These are phyloP conservation scores for Nasturtium officinale DNA, from an alignment of 345 rosid genomes.

Conservation along the genomic window DNA sequence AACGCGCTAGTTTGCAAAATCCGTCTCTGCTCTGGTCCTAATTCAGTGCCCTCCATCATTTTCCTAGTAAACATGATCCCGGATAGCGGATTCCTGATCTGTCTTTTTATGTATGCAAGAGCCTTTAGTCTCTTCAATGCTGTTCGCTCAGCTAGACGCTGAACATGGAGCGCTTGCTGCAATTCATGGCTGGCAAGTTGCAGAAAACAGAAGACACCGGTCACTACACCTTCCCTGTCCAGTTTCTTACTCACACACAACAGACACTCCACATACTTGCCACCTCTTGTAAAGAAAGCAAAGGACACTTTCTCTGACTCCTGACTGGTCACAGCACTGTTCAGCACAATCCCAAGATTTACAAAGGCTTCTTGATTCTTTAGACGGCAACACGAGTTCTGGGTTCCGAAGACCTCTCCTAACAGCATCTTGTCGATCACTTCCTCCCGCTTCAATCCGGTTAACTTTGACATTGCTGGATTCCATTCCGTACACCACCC, in stretches of 20 bases:
- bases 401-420: constrained; percentile 85
- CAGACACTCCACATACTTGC: constrained; percentile 80
- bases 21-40: constrained; percentile 71
- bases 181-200: constrained; percentile 93
- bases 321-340: constrained; percentile 70
- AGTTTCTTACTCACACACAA: constrained; percentile 81
- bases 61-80: constrained; percentile 73
- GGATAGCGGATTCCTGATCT: constrained; percentile 75
- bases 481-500: constrained; percentile 99
- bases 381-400: constrained; percentile 70
- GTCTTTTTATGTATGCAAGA: constrained; percentile 79
- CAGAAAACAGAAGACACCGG: constrained; percentile 91
- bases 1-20: constrained; percentile 73
- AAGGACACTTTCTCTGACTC: constrained; percentile 79
- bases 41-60: constrained; percentile 75
- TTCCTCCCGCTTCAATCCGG: constrained; percentile 83
- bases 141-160: constrained; percentile 77
- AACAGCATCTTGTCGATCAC: constrained; percentile 83
- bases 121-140: constrained; percentile 75
- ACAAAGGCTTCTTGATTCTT: constrained; percentile 84
- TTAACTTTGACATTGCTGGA: constrained; percentile 79
- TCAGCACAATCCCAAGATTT: constrained; percentile 74
- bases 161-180: constrained; percentile 90
- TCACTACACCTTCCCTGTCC: constrained; percentile 70
- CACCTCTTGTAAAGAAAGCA: constrained; percentile 69